phyloP scores from a whole-genome alignment of 2,329 filamentous ascomycete species.

The Colletotrichum magnum region DNA sequence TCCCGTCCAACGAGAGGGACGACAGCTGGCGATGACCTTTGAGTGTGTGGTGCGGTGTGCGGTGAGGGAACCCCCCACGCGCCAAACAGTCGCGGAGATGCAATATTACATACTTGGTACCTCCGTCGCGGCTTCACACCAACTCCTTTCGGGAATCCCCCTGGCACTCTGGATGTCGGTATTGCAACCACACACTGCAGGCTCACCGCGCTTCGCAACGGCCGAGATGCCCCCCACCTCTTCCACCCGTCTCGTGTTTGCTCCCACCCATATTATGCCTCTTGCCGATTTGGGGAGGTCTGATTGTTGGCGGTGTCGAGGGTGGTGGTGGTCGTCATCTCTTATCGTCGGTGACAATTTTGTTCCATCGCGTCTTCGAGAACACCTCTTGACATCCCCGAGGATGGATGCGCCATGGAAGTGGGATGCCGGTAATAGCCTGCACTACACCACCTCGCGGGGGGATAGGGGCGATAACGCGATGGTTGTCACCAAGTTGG shows the following conservation, averaged over 20 bases:
- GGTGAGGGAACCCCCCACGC: conserved; percentile 19
- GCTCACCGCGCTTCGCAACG: not conserved
- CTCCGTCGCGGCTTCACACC: not conserved
- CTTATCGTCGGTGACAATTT: too few species aligned
- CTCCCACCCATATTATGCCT: not conserved
- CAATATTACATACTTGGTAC: not conserved
- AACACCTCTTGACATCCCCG: conserved; percentile 2
- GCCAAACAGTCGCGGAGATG: too few species aligned
- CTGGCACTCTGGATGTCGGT: conserved; percentile 2
- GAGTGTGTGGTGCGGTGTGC: not conserved
- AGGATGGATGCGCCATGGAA: not conserved
- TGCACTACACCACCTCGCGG: not conserved
- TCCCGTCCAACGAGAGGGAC: conserved; percentile 1
- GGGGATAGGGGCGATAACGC: not conserved
- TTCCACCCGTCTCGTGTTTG: not conserved
- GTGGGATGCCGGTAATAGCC: not conserved
- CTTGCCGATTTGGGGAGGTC: not conserved
- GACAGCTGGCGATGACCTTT: not conserved
- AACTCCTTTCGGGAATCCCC: conserved; percentile 19
- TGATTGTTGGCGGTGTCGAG: conserved; percentile 7
- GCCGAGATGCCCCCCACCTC: conserved; percentile 3
- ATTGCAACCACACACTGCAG: conserved; percentile 20
- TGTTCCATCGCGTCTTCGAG: conserved; percentile 17
- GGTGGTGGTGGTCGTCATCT: not conserved
- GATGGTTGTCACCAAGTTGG: not conserved